Evolutionary conservation across 2,329 filamentous ascomycete species (phyloP).

Genomic region (Pseudogymnoascus sp.): DNA sequence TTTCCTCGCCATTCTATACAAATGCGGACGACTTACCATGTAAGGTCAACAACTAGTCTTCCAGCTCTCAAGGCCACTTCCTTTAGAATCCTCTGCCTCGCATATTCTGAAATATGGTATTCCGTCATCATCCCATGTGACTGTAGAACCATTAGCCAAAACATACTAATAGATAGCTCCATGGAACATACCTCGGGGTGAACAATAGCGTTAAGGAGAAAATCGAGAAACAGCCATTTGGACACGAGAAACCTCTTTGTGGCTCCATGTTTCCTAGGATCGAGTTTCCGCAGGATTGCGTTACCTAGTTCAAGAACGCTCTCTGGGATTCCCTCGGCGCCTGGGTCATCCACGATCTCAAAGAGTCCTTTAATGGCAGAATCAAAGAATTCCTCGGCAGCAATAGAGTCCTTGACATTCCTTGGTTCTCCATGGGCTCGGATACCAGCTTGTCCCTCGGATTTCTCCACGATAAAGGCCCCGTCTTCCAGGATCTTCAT

Average conservation of each 20-base stretch:
- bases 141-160: conserved; percentile 21
- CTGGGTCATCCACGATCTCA: conserved; percentile 75
- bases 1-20: conserved; percentile 8
- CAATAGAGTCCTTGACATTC: conserved; percentile 70
- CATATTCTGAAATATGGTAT: conserved; percentile 87
- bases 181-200: conserved; percentile 67
- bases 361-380: conserved; percentile 74
- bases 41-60: conserved; percentile 69
- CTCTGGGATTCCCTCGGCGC: conserved; percentile 76
- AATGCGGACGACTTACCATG: conserved; percentile 42
- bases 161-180: not conserved
- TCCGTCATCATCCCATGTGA: conserved; percentile 67
- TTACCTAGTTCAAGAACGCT: conserved; percentile 77
- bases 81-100: conserved; percentile 70
- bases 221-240: conserved; percentile 87
- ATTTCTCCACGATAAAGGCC: conserved; percentile 78
- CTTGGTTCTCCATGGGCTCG: conserved; percentile 64
- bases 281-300: conserved; percentile 71
- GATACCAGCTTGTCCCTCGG: conserved; percentile 67
- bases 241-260: conserved; percentile 79
- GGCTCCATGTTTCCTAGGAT: conserved; percentile 60
- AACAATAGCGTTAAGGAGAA: conserved; percentile 73
- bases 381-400: conserved; percentile 82
- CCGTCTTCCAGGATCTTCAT: conserved; percentile 93
- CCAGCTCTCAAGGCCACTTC: conserved; percentile 76